Percentiles rank a stretch among this genome's conserved stretches.
Evolutionary conservation across 768 basidiomycete species (phyloP).

Genomic region (Hygrocybe coccinea): DNA sequence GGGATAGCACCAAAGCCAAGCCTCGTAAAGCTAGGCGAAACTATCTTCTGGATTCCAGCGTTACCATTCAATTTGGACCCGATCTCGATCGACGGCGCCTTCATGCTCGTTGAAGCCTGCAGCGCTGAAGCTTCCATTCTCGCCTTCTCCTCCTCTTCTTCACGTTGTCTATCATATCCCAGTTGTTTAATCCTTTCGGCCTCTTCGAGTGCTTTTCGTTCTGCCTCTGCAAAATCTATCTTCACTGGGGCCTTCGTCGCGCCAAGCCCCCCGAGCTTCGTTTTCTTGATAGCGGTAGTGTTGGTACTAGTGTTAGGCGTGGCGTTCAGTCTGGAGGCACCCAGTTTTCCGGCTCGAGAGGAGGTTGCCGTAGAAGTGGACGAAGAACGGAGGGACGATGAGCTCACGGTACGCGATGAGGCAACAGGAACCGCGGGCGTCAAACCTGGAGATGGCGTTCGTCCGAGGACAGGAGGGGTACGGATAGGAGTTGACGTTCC

Average conservation of each 20-base stretch:
- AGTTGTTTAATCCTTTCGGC: constrained; percentile 88
- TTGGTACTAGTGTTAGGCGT: constrained; percentile 25
- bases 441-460: constrained; percentile 37
- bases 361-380: constrained; percentile 21
- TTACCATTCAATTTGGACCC: neutral
- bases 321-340: constrained; percentile 36
- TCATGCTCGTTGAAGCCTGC: neutral
- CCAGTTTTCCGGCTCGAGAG: constrained; percentile 9
- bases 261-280: constrained; percentile 69
- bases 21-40: constrained; percentile 46
- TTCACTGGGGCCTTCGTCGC: constrained; percentile 76
- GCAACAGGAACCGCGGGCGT: constrained; percentile 29
- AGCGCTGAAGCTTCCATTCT: constrained; percentile 50
- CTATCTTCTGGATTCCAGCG: neutral
- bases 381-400: constrained; percentile 36
- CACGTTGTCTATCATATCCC: constrained; percentile 82
- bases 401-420: constrained; percentile 59
- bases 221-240: constrained; percentile 93
- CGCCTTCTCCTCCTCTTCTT: constrained; percentile 77
- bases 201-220: constrained; percentile 84
- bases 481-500: constrained; percentile 39
- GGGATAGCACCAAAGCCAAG: constrained; percentile 86
- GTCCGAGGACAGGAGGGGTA: constrained; percentile 57
- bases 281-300: constrained; percentile 45
- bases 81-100: neutral